Percentiles rank a stretch among this genome's conserved stretches.
phyloP scores from a whole-genome alignment of 805 yeast species.

The Torulaspora maleeae region DNA sequence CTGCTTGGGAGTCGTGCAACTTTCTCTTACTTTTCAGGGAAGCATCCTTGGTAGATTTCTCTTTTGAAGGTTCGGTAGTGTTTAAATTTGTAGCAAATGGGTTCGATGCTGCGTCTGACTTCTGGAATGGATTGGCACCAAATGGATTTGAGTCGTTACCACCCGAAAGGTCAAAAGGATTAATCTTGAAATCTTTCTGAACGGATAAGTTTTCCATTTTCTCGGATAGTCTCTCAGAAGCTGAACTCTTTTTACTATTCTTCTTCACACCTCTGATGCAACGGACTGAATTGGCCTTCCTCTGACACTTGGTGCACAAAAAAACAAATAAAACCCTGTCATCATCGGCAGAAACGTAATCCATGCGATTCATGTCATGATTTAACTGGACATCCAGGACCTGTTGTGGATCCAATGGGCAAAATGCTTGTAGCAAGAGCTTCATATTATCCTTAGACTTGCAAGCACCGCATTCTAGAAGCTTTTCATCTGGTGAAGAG shows the following conservation, averaged over 20 bases:
- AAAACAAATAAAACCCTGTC: conserved; percentile 81
- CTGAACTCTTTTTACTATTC: conserved; percentile 47
- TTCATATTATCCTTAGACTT: conserved; percentile 46
- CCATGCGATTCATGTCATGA: conserved; percentile 11
- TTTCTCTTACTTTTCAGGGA: conserved; percentile 36
- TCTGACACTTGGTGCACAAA: conserved; percentile 68
- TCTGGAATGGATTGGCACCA: conserved; percentile 39
- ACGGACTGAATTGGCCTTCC: conserved; percentile 64
- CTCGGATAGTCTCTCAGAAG: conserved; percentile 41
- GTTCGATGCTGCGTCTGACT: neutral
- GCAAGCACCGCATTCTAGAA: conserved; percentile 66
- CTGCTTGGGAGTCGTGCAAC: conserved; percentile 27
- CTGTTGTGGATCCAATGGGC: conserved; percentile 55
- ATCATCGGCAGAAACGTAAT: conserved; percentile 48
- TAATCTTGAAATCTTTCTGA: conserved; percentile 40
- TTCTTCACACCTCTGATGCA: conserved; percentile 72
- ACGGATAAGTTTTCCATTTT: conserved; percentile 39
- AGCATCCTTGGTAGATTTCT: neutral
- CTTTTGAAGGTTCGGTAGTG: neutral
- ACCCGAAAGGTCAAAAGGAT: conserved; percentile 31
- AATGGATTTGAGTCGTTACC: conserved; percentile 29
- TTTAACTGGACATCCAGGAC: conserved; percentile 20
- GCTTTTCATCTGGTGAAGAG: conserved; percentile 51
- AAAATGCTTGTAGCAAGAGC: conserved; percentile 70
- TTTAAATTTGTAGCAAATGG: neutral